Conservation (phyloP, 192 early-diverging fungal genomes). For the Coemansia sp. region DNA sequence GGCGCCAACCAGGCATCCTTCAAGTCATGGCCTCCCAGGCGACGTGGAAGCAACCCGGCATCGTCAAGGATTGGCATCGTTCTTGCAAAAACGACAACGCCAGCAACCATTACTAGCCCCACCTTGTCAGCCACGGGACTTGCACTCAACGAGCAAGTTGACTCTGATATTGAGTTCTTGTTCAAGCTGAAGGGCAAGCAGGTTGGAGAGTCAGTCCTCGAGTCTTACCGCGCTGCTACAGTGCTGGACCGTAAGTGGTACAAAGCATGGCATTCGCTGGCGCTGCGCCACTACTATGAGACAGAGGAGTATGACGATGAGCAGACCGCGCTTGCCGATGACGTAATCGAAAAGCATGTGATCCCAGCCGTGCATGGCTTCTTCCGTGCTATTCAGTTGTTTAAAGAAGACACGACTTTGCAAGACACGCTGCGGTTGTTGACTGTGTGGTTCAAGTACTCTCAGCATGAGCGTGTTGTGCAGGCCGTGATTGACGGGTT, state of each 20-base stretch:
- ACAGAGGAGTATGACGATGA: conserved; percentile 75
- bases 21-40: not conserved
- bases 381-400: conserved; percentile 89
- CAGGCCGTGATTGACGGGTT: conserved; percentile 82
- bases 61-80: not conserved
- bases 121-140: not conserved
- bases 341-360: conserved; percentile 55
- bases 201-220: conserved; percentile 61
- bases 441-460: conserved; percentile 96
- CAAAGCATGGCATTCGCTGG: conserved; percentile 99
- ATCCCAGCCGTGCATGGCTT: conserved; percentile 93
- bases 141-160: conserved; percentile 1
- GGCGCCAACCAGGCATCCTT: not conserved
- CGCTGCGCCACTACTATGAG: conserved; percentile 84
- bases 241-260: conserved; percentile 92
- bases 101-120: not conserved
- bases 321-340: conserved; percentile 53
- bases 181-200: conserved; percentile 27
- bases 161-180: conserved; percentile 18
- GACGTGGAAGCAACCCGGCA: not conserved
- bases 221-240: conserved; percentile 83
- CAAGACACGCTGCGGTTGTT: conserved; percentile 94
- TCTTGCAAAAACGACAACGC: not conserved
- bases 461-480: conserved; percentile 83
- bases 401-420: conserved; percentile 77